These are phyloP conservation scores for Eleusine indica DNA, from an alignment of 176 grass and related monocot species.

Conservation along the genomic window DNA sequence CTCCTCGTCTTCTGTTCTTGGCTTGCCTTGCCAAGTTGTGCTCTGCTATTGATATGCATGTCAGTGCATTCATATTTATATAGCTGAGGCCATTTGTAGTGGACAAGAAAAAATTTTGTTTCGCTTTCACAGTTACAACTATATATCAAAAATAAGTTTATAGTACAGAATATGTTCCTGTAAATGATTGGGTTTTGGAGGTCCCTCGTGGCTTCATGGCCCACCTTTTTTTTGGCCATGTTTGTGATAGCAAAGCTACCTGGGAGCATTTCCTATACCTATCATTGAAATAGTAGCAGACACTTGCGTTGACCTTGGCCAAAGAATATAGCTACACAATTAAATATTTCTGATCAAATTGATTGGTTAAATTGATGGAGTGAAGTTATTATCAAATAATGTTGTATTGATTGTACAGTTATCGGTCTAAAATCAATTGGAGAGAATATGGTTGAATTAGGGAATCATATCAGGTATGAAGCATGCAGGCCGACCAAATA, in stretches of 20 bases:
- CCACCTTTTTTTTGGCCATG: neutral
- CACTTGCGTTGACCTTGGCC: neutral
- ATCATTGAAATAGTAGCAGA: neutral
- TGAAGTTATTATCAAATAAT: neutral
- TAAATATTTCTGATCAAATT: too few species aligned
- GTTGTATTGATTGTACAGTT: neutral
- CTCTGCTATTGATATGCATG: neutral
- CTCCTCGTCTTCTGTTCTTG: neutral
- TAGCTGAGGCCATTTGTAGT: neutral
- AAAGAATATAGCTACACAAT: neutral
- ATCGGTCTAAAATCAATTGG: neutral
- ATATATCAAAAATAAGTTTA: neutral
- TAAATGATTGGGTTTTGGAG: constrained; percentile 7
- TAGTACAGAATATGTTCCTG: constrained; percentile 7
- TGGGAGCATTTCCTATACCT: neutral
- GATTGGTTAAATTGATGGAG: neutral
- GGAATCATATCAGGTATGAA: constrained; percentile 18
- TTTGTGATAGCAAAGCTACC: neutral
- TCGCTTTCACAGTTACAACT: neutral
- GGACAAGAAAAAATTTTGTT: neutral
- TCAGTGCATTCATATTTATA: neutral
- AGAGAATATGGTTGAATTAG: neutral
- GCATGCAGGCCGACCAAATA: neutral
- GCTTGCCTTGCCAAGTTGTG: neutral
- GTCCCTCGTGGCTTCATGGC: neutral